Evolutionary conservation across 2,329 filamentous ascomycete genomes (phyloP).

Genomic region (Stachybotrys chartarum): DNA sequence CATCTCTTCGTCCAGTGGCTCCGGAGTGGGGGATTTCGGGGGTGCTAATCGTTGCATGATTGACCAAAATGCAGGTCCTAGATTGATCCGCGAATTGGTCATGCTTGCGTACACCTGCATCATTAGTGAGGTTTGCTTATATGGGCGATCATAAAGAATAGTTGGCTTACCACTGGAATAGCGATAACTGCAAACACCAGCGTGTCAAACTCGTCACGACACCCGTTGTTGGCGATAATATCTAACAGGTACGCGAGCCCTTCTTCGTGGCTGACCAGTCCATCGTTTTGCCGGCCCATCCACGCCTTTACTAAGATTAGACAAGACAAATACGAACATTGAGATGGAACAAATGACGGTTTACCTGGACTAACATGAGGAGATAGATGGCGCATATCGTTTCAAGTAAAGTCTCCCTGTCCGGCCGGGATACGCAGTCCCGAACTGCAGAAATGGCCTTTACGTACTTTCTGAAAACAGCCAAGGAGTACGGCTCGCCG

Average conservation of each 20-base stretch:
- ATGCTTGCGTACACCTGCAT: neutral
- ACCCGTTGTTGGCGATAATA: neutral
- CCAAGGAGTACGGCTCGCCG: neutral
- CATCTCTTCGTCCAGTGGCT: neutral
- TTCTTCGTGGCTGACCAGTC: neutral
- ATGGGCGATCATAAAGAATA: neutral
- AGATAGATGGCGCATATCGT: neutral
- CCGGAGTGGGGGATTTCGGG: neutral
- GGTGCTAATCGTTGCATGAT: neutral
- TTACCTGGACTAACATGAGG: neutral
- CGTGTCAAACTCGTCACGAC: neutral
- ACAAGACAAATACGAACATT: neutral
- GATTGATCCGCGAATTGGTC: neutral
- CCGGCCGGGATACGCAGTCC: neutral
- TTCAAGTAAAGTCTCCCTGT: neutral
- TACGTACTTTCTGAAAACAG: neutral
- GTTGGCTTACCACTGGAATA: neutral
- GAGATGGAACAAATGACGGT: neutral
- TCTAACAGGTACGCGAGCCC: neutral
- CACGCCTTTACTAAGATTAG: neutral
- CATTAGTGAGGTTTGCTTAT: neutral
- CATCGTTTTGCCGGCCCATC: neutral
- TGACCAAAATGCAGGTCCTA: neutral
- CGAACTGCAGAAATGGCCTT: neutral
- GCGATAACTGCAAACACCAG: neutral